Conservation (phyloP, 192 early-diverging fungal species). For the Backusella circina region DNA sequence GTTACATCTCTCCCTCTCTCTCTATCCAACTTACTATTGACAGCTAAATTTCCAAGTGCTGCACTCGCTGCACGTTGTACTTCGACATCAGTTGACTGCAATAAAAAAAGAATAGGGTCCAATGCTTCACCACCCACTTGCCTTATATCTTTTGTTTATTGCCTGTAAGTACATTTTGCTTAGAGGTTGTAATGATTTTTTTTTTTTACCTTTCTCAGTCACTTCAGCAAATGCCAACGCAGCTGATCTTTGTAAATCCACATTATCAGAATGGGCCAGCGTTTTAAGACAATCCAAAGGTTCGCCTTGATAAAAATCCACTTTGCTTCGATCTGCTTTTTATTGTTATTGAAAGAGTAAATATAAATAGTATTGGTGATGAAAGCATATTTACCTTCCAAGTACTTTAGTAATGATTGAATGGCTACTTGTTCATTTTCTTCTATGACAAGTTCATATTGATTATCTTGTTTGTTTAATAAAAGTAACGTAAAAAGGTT, state of each 20-base stretch:
- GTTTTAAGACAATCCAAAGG: conserved; percentile 75
- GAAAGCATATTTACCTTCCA: conserved; percentile 52
- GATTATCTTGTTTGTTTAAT: conserved; percentile 33
- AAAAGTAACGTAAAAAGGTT: too few relatives aligned
- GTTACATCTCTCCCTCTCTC: too few relatives aligned
- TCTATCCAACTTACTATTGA: conserved; percentile 47
- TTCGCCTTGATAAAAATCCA: conserved; percentile 82
- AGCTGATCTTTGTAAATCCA: conserved; percentile 82
- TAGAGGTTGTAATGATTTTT: too few relatives aligned
- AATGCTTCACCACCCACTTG: conserved; percentile 69
- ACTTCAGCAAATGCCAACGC: conserved; percentile 90
- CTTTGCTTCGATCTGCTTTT: conserved; percentile 62
- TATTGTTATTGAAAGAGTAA: too few relatives aligned
- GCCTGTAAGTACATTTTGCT: too few relatives aligned
- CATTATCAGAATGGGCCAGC: conserved; percentile 77
- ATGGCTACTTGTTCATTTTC: conserved; percentile 67
- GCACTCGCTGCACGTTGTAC: conserved; percentile 84
- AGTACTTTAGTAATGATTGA: conserved; percentile 56
- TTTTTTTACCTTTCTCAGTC: conserved; percentile 62
- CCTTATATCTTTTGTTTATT: conserved; percentile 67
- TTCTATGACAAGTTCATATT: conserved; percentile 60
- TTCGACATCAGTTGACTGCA: conserved; percentile 79
- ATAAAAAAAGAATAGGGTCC: conserved; percentile 78
- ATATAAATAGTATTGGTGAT: too few relatives aligned
- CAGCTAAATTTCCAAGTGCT: conserved; percentile 85